These are phyloP conservation scores for Phytophthora hibernalis DNA, from an alignment of 352 stramenopile species.

Conservation along the genomic window DNA sequence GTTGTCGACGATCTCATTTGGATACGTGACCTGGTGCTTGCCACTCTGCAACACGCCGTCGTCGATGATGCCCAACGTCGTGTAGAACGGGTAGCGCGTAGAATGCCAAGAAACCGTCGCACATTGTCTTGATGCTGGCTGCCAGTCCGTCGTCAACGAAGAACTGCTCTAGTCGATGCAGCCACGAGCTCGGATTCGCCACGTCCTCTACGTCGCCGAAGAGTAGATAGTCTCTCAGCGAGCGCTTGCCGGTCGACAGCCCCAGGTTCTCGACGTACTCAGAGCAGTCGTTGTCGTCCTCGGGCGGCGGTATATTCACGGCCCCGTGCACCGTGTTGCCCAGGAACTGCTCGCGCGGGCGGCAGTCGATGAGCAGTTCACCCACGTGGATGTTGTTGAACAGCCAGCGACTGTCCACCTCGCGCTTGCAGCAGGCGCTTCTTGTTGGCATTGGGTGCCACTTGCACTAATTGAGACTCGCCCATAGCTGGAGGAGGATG, in stretches of 20 bases:
- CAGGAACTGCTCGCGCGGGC: slow-evolving; percentile 36
- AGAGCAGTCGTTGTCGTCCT: slow-evolving; percentile 25
- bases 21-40: slow-evolving; percentile 58
- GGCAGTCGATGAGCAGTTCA: slow-evolving; percentile 67
- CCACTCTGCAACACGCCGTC: slow-evolving; percentile 39
- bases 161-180: slow-evolving; percentile 47
- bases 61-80: slow-evolving; percentile 30
- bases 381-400: slow-evolving; percentile 81
- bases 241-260: slow-evolving; percentile 43
- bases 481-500: slow-evolving; percentile 13
- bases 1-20: slow-evolving; percentile 71
- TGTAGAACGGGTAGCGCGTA: slow-evolving; percentile 77
- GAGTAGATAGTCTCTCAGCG: slow-evolving; percentile 62
- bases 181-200: slow-evolving; percentile 36
- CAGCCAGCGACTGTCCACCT: slow-evolving; percentile 68
- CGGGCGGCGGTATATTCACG: slow-evolving; percentile 61
- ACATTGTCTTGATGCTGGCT: slow-evolving; percentile 51
- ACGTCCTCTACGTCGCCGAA: slow-evolving; percentile 47
- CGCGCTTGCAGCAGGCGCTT: slow-evolving; percentile 26
- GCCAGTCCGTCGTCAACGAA: slow-evolving; percentile 57
- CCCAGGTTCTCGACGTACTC: slow-evolving; percentile 31
- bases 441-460: slow-evolving; percentile 11
- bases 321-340: slow-evolving; percentile 55
- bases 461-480: slow-evolving; percentile 24
- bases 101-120: slow-evolving; percentile 53